Percentiles rank a stretch among this genome's conserved stretches.
phyloP scores from a whole-genome alignment of 1,284 basidiomycete genomes.

The Porogramme epimiltina region DNA sequence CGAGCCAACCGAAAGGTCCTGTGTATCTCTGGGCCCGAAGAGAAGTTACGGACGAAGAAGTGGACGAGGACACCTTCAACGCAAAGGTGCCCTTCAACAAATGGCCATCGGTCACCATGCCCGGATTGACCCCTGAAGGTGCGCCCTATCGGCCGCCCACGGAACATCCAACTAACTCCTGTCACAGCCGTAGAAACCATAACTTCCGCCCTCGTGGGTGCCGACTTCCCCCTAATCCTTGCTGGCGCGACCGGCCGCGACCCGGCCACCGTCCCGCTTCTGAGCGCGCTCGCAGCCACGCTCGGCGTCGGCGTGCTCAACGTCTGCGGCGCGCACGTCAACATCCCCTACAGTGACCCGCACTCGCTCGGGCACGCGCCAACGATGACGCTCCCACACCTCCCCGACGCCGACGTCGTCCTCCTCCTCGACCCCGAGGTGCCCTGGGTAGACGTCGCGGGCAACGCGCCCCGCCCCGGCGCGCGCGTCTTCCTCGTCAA shows the following conservation, averaged over 20 bases:
- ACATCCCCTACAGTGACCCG: conserved; percentile 59
- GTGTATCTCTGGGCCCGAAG: conserved; percentile 75
- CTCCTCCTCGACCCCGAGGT: conserved; percentile 65
- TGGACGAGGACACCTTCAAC: conserved; percentile 41
- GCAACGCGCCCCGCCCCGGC: conserved; percentile 40
- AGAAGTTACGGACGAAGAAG: conserved; percentile 68
- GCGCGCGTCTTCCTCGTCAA: conserved; percentile 64
- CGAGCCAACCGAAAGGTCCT: conserved; percentile 67
- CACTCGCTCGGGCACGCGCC: conserved; percentile 54
- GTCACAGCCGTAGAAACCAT: conserved; percentile 47
- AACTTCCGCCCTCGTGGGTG: conserved; percentile 47
- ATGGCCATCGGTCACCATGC: conserved; percentile 46
- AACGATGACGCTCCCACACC: conserved; percentile 43
- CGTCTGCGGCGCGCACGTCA: conserved; percentile 53
- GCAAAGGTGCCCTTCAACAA: conserved; percentile 34
- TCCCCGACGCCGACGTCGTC: conserved; percentile 61
- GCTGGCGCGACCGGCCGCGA: conserved; percentile 67
- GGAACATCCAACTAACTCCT: neutral
- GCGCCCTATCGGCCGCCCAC: neutral
- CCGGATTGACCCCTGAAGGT: neutral
- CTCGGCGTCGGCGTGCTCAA: conserved; percentile 59
- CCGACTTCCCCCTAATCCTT: conserved; percentile 62
- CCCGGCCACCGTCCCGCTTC: conserved; percentile 45
- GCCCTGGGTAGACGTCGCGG: conserved; percentile 61
- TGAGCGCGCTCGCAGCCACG: conserved; percentile 49